Percentiles rank a stretch among this genome's conserved stretches.
These are phyloP conservation scores for Paecilomyces fulvus DNA, from an alignment of 2,329 filamentous ascomycete genomes.

Conservation along the genomic window DNA sequence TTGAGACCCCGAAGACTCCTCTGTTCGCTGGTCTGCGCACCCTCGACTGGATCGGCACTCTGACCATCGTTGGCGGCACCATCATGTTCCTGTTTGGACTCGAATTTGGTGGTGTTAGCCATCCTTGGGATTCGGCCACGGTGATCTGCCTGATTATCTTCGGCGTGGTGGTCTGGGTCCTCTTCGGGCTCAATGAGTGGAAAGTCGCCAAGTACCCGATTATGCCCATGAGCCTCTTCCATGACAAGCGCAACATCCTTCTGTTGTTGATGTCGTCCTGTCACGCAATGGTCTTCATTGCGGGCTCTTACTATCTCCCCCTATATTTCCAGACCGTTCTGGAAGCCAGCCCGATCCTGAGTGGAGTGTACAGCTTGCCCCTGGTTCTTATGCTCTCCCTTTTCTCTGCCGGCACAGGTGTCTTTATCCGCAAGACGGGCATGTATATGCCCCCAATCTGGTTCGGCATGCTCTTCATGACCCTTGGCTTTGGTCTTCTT, in stretches of 20 bases:
- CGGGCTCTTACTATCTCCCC: slow-evolving; percentile 69
- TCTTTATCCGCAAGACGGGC: slow-evolving; percentile 66
- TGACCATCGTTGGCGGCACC: slow-evolving; percentile 64
- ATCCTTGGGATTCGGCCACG: slow-evolving; percentile 65
- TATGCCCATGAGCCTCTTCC: slow-evolving; percentile 67
- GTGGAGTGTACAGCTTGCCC: slow-evolving; percentile 66
- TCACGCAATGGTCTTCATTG: slow-evolving; percentile 71
- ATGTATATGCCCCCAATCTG: slow-evolving; percentile 56
- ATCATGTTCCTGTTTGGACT: slow-evolving; percentile 81
- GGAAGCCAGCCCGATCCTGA: slow-evolving; percentile 58
- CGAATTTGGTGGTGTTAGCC: slow-evolving; percentile 69
- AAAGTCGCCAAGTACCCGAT: slow-evolving; percentile 67
- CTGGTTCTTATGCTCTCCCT: slow-evolving; percentile 60
- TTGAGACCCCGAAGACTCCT: slow-evolving; percentile 54
- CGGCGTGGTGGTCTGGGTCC: slow-evolving; percentile 51
- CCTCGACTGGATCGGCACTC: slow-evolving; percentile 56
- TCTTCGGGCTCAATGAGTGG: slow-evolving; percentile 68
- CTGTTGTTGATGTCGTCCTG: slow-evolving; percentile 59
- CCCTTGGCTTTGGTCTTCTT: slow-evolving; percentile 58
- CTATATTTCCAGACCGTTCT: slow-evolving; percentile 77
- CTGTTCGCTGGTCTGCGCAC: slow-evolving; percentile 49
- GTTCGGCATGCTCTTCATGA: slow-evolving; percentile 49
- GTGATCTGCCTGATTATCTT: slow-evolving; percentile 73
- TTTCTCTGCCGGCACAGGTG: slow-evolving; percentile 51
- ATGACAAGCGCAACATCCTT: slow-evolving; percentile 55